phyloP scores from a whole-genome alignment of 2,329 filamentous ascomycete genomes.

The Juglanconis oblonga region DNA sequence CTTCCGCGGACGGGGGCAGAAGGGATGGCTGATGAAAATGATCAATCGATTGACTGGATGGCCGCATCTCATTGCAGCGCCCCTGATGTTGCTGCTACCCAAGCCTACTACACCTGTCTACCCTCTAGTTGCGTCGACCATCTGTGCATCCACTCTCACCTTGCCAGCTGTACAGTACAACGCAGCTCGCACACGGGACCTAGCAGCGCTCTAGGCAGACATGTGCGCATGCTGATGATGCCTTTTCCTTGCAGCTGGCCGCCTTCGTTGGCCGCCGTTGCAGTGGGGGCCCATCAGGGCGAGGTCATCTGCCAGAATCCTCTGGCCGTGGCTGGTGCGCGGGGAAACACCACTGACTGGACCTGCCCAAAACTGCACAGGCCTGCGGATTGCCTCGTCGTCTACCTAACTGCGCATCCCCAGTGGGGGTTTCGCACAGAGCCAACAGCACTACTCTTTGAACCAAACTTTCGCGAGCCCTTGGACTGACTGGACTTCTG shows the following conservation, averaged over 20 bases:
- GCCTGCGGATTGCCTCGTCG: not conserved
- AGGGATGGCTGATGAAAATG: not conserved
- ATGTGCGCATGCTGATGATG: constrained; percentile 9
- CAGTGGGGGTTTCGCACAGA: not conserved
- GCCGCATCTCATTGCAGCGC: not conserved
- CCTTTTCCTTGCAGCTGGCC: constrained; percentile 8
- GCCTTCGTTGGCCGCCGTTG: constrained; percentile 9
- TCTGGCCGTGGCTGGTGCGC: constrained; percentile 14
- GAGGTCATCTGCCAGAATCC: constrained; percentile 18
- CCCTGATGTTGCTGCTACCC: not conserved
- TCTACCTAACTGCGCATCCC: not conserved
- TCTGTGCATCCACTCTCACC: constrained; percentile 3
- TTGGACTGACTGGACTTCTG: not conserved
- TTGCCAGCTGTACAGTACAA: constrained; percentile 5
- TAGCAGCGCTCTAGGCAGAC: constrained; percentile 6
- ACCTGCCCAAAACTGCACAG: constrained; percentile 14
- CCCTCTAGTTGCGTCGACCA: not conserved
- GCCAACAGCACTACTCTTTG: not conserved
- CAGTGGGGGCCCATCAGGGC: constrained; percentile 9
- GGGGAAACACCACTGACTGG: not conserved
- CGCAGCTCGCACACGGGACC: constrained; percentile 2
- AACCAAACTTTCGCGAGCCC: not conserved
- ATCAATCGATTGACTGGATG: not conserved
- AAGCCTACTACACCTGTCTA: not conserved
- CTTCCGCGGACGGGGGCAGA: not conserved